Base-by-base conservation (phyloP, 1,139 yeast species). In the Pichia sp. region DNA sequence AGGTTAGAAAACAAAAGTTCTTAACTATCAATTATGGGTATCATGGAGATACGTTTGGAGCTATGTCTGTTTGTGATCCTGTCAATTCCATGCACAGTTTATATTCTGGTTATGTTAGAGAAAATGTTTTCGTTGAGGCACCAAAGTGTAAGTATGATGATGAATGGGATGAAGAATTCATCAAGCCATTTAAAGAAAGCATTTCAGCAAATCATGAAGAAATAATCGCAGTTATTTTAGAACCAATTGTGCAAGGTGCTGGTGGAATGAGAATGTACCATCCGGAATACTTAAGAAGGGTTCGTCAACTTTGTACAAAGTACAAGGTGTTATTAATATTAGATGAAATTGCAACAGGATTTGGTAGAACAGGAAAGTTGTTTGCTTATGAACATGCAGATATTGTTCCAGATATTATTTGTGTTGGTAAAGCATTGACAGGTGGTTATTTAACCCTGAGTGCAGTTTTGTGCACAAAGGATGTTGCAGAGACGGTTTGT, bases 281-380 rank as follows among this genome's bases (percentile, higher is more conserved):
- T 42, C 51, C 53, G 4, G 45, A 47, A 22, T 51, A 30, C 20
- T 28, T 51, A 4, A 42, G 41, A 27, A 22, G 38, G 36, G 38
- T 76, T 31, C 67, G 80, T 53, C 68, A 64, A 43, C 58, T 78
- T 31, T 79, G 84, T 60, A 70, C 72, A 63, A 77, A 78, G 60
- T 76, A 77, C 53, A 81, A 76, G 51, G 69, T 77, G 30, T 55
- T 79, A 42, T 65, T 79, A 57, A 71, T 75, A 61, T 62, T 77
- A 48, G 84, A 79, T 59, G 84, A 79, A 62, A 80, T 78, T 44
- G 78, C 78, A 81, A 77, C 82, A 60, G 84, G 84, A 30, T 71
- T 79, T 44, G 83, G 83, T 19, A 70, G 84, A 59, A 63, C 67
- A 46, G 77, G 77, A 27, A 62, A 67, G 52, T 71, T 66, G 59